These are phyloP conservation scores for Alternaria gaisen DNA, from an alignment of 2,329 filamentous ascomycete genomes.

Conservation along the genomic window DNA sequence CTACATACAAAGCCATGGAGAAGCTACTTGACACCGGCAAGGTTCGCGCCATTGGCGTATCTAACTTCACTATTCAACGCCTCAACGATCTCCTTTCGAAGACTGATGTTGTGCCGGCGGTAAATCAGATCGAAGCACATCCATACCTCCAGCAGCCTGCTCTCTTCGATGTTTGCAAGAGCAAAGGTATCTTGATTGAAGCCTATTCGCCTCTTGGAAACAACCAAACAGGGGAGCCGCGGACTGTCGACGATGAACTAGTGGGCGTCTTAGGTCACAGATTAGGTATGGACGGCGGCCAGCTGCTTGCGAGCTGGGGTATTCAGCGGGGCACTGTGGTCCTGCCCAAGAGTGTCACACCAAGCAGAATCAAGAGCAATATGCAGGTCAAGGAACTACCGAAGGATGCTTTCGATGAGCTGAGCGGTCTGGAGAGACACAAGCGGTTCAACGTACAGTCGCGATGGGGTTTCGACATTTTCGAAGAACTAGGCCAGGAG, in stretches of 20 bases:
- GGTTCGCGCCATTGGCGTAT: slow-evolving; percentile 80
- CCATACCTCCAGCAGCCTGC: slow-evolving; percentile 46
- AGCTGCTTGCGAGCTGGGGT: slow-evolving; percentile 81
- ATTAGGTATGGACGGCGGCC: slow-evolving; percentile 73
- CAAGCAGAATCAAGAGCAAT: slow-evolving; percentile 76
- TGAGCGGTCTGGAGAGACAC: slow-evolving; percentile 57
- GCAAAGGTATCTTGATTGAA: slow-evolving; percentile 75
- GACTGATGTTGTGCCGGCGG: slow-evolving; percentile 69
- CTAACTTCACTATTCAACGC: slow-evolving; percentile 81
- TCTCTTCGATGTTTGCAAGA: slow-evolving; percentile 72
- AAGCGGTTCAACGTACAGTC: slow-evolving; percentile 38
- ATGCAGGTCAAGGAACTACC: slow-evolving; percentile 72
- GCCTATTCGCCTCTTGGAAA: slow-evolving; percentile 77
- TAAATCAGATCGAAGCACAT: slow-evolving; percentile 66
- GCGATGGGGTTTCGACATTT: slow-evolving; percentile 38
- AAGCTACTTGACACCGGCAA: slow-evolving; percentile 72
- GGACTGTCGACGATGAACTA: slow-evolving; percentile 53
- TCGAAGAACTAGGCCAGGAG: slow-evolving; percentile 34
- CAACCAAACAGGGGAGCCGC: slow-evolving; percentile 67
- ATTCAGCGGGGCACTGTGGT: slow-evolving; percentile 81
- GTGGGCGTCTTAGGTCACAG: slow-evolving; percentile 26
- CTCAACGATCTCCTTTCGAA: slow-evolving; percentile 74
- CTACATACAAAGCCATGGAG: slow-evolving; percentile 77
- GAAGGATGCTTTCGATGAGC: slow-evolving; percentile 72
- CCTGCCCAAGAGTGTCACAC: slow-evolving; percentile 82